These are phyloP conservation scores for Talaromyces wortmannii DNA, from an alignment of 495 filamentous ascomycete species.

Conservation along the genomic window DNA sequence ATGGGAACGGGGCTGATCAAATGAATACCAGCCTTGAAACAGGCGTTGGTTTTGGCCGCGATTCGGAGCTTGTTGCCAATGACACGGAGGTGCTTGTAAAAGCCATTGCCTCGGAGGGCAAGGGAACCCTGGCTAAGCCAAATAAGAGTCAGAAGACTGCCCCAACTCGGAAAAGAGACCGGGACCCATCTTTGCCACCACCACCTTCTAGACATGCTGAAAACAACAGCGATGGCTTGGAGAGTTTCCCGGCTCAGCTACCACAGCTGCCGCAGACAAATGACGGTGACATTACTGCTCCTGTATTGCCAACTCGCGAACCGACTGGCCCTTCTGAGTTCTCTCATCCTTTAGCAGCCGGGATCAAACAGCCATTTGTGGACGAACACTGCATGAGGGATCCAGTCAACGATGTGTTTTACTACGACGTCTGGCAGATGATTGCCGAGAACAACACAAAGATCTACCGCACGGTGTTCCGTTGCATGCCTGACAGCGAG, in stretches of 20 bases:
- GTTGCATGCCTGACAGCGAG: slow-evolving; percentile 93
- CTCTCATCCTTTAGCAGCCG: slow-evolving; percentile 52
- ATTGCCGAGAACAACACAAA: slow-evolving; percentile 92
- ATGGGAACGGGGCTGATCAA: slow-evolving; percentile 67
- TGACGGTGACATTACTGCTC: slow-evolving; percentile 76
- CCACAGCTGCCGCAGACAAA: slow-evolving; percentile 59
- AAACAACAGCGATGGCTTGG: slow-evolving; percentile 8
- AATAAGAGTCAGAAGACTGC: slow-evolving; percentile 22
- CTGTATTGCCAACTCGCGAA: slow-evolving; percentile 36
- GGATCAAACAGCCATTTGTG: slow-evolving; percentile 58
- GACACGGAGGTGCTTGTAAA: slow-evolving; percentile 60
- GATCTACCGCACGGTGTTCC: slow-evolving; percentile 86
- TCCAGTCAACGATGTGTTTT: slow-evolving; percentile 77
- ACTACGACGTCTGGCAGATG: slow-evolving; percentile 79
- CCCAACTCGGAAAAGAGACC: slow-evolving; percentile 19
- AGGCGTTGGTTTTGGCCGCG: slow-evolving; percentile 53
- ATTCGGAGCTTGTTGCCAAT: slow-evolving; percentile 54
- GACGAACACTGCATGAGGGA: slow-evolving; percentile 71
- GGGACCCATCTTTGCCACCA: slow-evolving; percentile 37
- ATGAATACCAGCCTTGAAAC: slow-evolving; percentile 51
- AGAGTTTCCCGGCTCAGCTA: slow-evolving; percentile 47
- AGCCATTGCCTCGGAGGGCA: slow-evolving; percentile 53
- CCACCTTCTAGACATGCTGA: slow-evolving; percentile 36
- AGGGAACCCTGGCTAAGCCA: slow-evolving; percentile 45
- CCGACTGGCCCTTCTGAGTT: slow-evolving; percentile 33